Percentiles rank a stretch among this genome's conserved stretches.
These are phyloP conservation scores for Russula virescens DNA, from an alignment of 768 basidiomycete genomes.

Conservation along the genomic window DNA sequence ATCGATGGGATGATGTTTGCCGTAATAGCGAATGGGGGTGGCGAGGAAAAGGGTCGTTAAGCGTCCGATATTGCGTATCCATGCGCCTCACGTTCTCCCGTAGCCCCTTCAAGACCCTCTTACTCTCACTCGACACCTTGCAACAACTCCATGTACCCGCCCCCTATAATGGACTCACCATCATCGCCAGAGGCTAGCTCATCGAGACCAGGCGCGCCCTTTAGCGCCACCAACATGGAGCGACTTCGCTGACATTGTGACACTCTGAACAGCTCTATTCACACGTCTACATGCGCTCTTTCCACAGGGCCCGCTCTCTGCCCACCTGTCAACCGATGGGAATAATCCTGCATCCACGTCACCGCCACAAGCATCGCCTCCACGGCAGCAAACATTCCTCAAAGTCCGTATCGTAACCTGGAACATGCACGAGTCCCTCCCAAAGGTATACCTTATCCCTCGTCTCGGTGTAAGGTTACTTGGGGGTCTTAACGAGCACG, in stretches of 20 bases:
- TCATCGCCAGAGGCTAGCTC: conserved; percentile 11
- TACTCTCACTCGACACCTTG: background rate
- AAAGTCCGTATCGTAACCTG: conserved; percentile 70
- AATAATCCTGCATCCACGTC: conserved; percentile 25
- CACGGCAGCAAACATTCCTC: conserved; percentile 39
- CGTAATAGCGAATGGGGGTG: background rate
- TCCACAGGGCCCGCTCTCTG: conserved; percentile 30
- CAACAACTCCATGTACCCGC: background rate
- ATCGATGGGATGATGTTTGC: background rate
- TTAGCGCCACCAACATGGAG: background rate
- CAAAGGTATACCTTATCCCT: conserved; percentile 46
- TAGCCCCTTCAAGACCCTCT: background rate
- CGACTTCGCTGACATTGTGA: background rate
- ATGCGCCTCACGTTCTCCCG: conserved; percentile 8
- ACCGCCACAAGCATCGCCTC: conserved; percentile 24
- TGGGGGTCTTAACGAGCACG: conserved; percentile 2
- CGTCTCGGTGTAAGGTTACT: background rate
- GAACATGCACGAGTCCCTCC: conserved; percentile 84
- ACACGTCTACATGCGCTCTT: conserved; percentile 50
- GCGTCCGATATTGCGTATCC: too few relatives aligned
- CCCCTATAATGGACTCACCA: background rate
- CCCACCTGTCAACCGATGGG: conserved; percentile 27
- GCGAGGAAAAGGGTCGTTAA: too few relatives aligned
- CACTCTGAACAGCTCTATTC: conserved; percentile 30
- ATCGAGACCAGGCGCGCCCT: conserved; percentile 18